Conservation (phyloP, 176 grass and related monocot species). For the Panicum miliaceum region DNA sequence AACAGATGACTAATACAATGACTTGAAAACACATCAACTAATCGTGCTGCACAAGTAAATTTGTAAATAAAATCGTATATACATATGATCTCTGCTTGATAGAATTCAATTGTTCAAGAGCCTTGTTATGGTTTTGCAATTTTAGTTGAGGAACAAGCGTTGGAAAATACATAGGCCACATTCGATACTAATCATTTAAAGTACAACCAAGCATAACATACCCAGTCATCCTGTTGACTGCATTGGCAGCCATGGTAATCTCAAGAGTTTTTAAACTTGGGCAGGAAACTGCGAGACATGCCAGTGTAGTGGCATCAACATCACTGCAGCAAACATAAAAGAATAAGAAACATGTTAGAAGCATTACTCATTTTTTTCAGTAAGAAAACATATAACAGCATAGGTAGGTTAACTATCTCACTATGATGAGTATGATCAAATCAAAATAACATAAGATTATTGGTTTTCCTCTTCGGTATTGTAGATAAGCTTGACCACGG, state of each 20-base stretch:
- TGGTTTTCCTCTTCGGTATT: background rate
- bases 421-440: background rate
- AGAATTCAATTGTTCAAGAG: background rate
- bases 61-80: constrained; percentile 33
- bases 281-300: constrained; percentile 73
- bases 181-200: constrained; percentile 10
- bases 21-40: constrained; percentile 22
- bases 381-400: constrained; percentile 18
- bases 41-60: constrained; percentile 19
- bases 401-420: background rate
- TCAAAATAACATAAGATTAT: constrained; percentile 7
- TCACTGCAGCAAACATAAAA: constrained; percentile 69
- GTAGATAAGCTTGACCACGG: background rate
- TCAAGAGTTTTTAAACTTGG: constrained; percentile 80
- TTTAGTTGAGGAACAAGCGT: constrained; percentile 12
- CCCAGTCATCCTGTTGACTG: constrained; percentile 84
- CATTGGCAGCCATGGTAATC: constrained; percentile 69
- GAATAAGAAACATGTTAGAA: constrained; percentile 21
- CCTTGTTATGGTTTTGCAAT: constrained; percentile 1
- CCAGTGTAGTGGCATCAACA: constrained; percentile 70
- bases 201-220: constrained; percentile 46
- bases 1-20: background rate
- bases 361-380: constrained; percentile 10
- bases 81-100: background rate
- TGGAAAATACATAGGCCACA: background rate